These are phyloP conservation scores for Potentilla sterilis DNA, from an alignment of 306 rosid genomes.

Conservation along the genomic window DNA sequence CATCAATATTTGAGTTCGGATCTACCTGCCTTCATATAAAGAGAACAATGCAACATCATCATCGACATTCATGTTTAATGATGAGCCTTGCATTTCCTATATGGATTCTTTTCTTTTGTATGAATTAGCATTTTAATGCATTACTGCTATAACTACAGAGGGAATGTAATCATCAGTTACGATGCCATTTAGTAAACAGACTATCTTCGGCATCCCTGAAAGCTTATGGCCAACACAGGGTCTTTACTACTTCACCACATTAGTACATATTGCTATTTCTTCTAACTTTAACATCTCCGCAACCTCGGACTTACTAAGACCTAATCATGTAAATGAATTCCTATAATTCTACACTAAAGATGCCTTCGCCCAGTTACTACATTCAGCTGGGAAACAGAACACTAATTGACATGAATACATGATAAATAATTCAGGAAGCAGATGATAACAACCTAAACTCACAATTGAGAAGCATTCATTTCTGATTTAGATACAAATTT, in stretches of 20 bases:
- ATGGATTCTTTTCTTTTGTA: conserved; percentile 26
- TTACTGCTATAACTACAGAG: background rate
- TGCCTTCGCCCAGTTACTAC: background rate
- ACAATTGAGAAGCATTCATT: background rate
- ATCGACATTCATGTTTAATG: conserved; percentile 29
- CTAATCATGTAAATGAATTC: background rate
- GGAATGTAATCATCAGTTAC: background rate
- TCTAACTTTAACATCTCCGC: background rate
- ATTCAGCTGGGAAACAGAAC: background rate
- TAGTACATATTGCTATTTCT: background rate
- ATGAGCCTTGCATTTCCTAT: conserved; percentile 30
- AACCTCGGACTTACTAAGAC: background rate
- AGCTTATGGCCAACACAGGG: background rate
- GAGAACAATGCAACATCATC: conserved; percentile 21
- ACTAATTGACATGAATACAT: background rate
- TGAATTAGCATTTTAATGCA: conserved; percentile 35
- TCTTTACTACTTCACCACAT: background rate
- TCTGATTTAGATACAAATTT: background rate
- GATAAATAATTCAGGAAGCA: background rate
- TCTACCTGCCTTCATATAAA: conserved; percentile 21
- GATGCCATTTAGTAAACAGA: background rate
- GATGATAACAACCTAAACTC: background rate
- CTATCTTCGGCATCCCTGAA: background rate
- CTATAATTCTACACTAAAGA: background rate
- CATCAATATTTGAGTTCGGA: background rate